Evolutionary conservation across 345 rosid species (phyloP), one percentile per base, ranked within the genome.

Genomic region (Garcia nutans): DNA sequence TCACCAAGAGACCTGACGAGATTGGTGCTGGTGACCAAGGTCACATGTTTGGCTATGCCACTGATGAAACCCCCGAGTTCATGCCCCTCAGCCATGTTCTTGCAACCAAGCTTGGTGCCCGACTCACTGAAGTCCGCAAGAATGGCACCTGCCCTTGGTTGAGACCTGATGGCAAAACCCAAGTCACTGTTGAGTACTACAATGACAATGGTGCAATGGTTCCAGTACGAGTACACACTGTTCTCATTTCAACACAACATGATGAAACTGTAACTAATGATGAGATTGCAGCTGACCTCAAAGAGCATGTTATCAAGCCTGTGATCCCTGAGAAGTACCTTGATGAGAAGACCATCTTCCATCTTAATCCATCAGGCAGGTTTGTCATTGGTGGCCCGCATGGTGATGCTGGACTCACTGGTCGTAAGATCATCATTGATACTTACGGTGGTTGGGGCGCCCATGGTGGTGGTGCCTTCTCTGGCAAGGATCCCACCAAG

Each of bases 131-230:
- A 45, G 78, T 75, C 28, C 33, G 78, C 47, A 75, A 68, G 68
- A 75, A 68, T 13, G 67, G 73, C 3, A 68, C 73, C 45, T 75
- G 78, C 67, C 59, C 78, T 15, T 75, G 78, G 73, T 59, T 75
- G 73, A 75, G 78, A 58, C 78, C 78, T 49, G 78, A 75, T 56
- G 77, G 77, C 26, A 75, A 74, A 75, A 75, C 77, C 8, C 77
- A 74, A 56, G 72, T 75, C 63, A 75, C 78, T 0, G 67, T 75
- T 0, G 78, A 75, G 67, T 75, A 68, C 68, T 58, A 57, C 31
- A 75, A 75, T 17, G 78, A 75, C 65, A 68, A 68, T 28, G 78
- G 78, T 28, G 78, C 78, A 0, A 75, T 68, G 78, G 73, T 75
- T 45, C 73, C 78, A 17, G 57, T 75, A 0, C 58, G 73, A 10